Evolutionary conservation across 2,329 filamentous ascomycete genomes (phyloP), one percentile per base, ranked within the genome.

Genomic region (Geosmithia flava): DNA sequence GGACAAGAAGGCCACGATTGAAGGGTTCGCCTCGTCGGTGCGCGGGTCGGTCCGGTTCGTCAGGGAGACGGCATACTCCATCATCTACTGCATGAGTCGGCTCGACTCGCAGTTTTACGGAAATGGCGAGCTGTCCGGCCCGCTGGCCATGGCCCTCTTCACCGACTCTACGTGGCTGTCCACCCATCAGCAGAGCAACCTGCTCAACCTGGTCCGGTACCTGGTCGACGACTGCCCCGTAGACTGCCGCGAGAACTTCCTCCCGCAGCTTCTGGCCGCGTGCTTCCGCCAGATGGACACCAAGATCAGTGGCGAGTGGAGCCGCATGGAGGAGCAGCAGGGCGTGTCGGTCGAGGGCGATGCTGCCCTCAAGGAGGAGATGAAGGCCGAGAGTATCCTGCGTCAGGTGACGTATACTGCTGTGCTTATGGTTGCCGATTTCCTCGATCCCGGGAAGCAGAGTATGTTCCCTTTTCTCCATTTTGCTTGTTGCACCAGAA

Each of bases 341-440:
- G 70, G 68, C 19, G 69, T 80, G 13, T 75, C 77, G 42, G 76
- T 82, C 1, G 82, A 82, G 3, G 82, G 83, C 19, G 87, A 90
- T 48, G 86, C 87, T n/a, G 65, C 59, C 51, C 69, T 98, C 47
- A 87, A 86, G 1, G 89, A 96, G 55, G 93, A 98, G 68, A 98
- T 98, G 93, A 95, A 96, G 66, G 83, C 87, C 7, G 93, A 98
- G 63, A 97, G 91, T 59, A 94, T 98, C 29, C 70, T 98, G 44
- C 81, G 93, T 19, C 89, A 96, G 62, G 75, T 97, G 46, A 96
- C 91, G 0, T 93, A 94, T 64, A 88, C 88, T 3, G 87, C 90
- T 1, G 88, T 96, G 29, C 83, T 93, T 56, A 88, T 97, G 75
- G 85, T 96, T 53, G 87, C 88, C 7, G 86, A 88, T 55, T 81